Evolutionary conservation across 2,329 filamentous ascomycete species (phyloP), one percentile per base, ranked within the genome.

Genomic region (Colletotrichum phormii): DNA sequence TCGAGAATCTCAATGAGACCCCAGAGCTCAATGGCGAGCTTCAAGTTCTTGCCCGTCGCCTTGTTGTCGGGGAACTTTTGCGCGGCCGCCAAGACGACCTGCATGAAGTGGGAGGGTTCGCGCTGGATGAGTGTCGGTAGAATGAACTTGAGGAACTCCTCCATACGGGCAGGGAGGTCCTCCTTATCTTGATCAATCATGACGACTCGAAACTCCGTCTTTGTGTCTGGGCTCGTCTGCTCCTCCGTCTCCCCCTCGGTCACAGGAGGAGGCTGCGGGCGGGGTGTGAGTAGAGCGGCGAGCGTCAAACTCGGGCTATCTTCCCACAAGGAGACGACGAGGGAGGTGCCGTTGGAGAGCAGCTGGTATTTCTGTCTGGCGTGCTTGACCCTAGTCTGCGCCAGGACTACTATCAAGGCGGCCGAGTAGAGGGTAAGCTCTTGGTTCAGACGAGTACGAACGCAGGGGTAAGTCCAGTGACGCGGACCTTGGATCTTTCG

Each of bases 1-100:
- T 92, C 90, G 71, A 92, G 89, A 58, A 91, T 89, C 78, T 92
- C 90, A 5, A 92, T 89, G 5, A 91, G 84, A 0, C 89, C 88
- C 90, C 90, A 92, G 2, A 92, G 84, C 78, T 92, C 90, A 5
- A 92, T 83, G 1, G 89, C 88, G 71, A 89, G 86, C 65, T 85
- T 85, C 7, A 92, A 82, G 13, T 91, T 81, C 67, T 88, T 86
- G 74, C 91, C 89, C n/a, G 84, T 82, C 46, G 85, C 83, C 7
- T 86, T 86, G 59, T 85, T 79, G 5, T 82, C 77, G 62, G 85
- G 82, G 13, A 86, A 86, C 63, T 86, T 81, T 49, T 83, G 82
- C 0, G 88, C 87, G n/a, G 86, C 86, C 60, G 88, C 85, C 37
- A 92, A 83, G 2, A 90, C 91, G 24, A 88, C 84, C 12, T 86